Base-by-base conservation (phyloP, 1,284 basidiomycete genomes). In the Ustilago cynodontis region DNA sequence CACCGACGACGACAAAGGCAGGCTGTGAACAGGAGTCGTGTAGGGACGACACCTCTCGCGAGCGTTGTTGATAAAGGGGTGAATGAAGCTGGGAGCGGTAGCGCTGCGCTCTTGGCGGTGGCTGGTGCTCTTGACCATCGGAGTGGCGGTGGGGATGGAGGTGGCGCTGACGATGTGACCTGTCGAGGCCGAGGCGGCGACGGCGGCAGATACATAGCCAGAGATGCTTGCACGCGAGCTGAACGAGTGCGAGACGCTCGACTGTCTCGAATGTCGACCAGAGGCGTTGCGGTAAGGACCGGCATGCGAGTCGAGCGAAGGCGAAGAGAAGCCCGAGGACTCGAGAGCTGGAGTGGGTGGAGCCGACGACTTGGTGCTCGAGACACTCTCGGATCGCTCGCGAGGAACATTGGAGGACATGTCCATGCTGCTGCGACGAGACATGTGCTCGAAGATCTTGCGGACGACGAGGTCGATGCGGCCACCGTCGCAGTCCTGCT, bases 11-110 rank as follows among this genome's bases (percentile, higher is more conserved):
- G 67, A 72, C n/a, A 73, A 58, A 18, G 71, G 62, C 53, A 68
- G 33, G 58, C 45, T 71, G 61, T 79, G 77, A 6, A 74, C 62
- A 8, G 80, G 72, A 58, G 71, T 81, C 18, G 77, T 77, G 80
- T 82, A 80, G 11, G 72, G 80, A 4, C 78, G 67, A 28, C 65
- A 71, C 24, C 65, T 50, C 50, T 76, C 75, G 45, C 78, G 71
- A 22, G 71, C 64, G 31, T 65, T 60, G 56, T 71, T 76, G 59
- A 65, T 59, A 59, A 76, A 76, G 5, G 74, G 70, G 53, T 77
- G 72, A 41, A 65, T 64, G 53, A 67, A 71, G 62, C 60, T 71
- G 10, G 73, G 76, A n/a, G 68, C 65, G 5, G 70, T 59, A 26
- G 57, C 65, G 52, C 60, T 63, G 43, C 77, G 33, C 45, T 75